Evolutionary conservation across 2,329 filamentous ascomycete genomes (phyloP).

Genomic region (Ophioceras dolichostomum): DNA sequence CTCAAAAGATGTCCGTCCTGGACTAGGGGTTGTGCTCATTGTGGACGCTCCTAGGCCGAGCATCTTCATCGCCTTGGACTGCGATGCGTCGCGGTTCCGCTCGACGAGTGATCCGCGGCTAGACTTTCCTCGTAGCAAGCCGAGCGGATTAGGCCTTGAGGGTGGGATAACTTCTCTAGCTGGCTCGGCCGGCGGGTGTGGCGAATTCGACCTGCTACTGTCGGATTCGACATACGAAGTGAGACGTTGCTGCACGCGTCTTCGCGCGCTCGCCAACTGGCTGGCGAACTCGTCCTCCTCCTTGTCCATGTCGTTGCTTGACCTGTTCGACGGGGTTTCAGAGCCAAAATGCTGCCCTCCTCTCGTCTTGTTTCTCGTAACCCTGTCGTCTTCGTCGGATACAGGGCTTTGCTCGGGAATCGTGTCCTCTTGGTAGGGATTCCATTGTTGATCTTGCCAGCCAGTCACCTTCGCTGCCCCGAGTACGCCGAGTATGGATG

Average conservation of each 20-base stretch:
- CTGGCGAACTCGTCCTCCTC: conserved; percentile 61
- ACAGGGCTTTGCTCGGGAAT: not conserved
- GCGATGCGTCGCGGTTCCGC: conserved; percentile 23
- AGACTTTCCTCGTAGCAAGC: conserved; percentile 52
- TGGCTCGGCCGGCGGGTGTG: conserved; percentile 22
- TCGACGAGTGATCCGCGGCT: conserved; percentile 54
- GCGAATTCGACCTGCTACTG: conserved; percentile 30
- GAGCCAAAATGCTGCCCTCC: not conserved
- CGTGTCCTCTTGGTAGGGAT: conserved; percentile 1
- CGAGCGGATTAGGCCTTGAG: conserved; percentile 43
- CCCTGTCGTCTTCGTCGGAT: not conserved
- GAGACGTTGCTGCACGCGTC: conserved; percentile 60
- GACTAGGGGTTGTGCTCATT: conserved; percentile 26
- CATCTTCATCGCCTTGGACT: conserved; percentile 47
- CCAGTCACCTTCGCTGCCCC: conserved; percentile 24
- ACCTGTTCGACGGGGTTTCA: conserved; percentile 1
- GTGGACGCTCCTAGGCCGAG: conserved; percentile 39
- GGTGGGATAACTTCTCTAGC: conserved; percentile 17
- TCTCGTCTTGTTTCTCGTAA: too few species aligned
- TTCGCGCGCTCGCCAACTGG: conserved; percentile 58
- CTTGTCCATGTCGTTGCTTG: conserved; percentile 22
- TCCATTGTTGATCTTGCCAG: conserved; percentile 25
- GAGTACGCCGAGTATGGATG: conserved; percentile 9
- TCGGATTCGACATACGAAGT: conserved; percentile 52
- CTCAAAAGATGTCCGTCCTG: conserved; percentile 23